Conservation (phyloP, 306 rosid genomes). For the Luffa acutangula region DNA sequence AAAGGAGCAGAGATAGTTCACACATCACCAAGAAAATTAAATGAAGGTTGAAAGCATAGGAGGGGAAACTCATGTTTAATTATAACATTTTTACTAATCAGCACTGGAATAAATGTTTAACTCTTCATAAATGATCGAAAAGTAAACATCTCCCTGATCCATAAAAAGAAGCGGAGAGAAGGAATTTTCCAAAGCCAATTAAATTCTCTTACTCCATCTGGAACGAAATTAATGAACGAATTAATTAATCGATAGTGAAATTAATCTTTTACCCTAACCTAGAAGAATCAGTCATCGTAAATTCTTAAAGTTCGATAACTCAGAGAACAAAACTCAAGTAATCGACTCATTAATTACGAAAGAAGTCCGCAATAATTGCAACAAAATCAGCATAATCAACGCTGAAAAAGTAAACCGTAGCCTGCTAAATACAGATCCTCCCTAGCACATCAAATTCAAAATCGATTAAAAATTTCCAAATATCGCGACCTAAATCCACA, state of each 20-base stretch:
- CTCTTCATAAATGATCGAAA: slow-evolving; percentile 4
- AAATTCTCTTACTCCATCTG: slow-evolving; percentile 19
- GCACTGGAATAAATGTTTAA: neutral
- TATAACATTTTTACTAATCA: neutral
- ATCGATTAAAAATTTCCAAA: slow-evolving; percentile 2
- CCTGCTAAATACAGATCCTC: slow-evolving; percentile 13
- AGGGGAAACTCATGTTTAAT: neutral
- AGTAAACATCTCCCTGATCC: slow-evolving; percentile 21
- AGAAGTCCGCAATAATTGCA: slow-evolving; percentile 1
- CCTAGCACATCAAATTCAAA: slow-evolving; percentile 3
- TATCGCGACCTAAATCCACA: slow-evolving; percentile 11
- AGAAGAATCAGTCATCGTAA: neutral
- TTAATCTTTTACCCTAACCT: neutral
- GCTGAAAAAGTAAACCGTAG: slow-evolving; percentile 1
- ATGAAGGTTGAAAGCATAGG: slow-evolving; percentile 5
- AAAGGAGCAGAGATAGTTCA: neutral
- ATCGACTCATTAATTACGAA: slow-evolving; percentile 1
- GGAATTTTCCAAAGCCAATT: slow-evolving; percentile 9
- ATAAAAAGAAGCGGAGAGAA: slow-evolving; percentile 9
- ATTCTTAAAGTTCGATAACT: slow-evolving; percentile 3
- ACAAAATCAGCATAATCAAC: slow-evolving; percentile 5
- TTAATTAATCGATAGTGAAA: slow-evolving; percentile 6
- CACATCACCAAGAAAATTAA: neutral
- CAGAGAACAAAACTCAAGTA: neutral
- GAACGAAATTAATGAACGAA: slow-evolving; percentile 10